Evolutionary conservation across 768 basidiomycete genomes (phyloP), one percentile per base, ranked within the genome.

Genomic region (Cyathus striatus): DNA sequence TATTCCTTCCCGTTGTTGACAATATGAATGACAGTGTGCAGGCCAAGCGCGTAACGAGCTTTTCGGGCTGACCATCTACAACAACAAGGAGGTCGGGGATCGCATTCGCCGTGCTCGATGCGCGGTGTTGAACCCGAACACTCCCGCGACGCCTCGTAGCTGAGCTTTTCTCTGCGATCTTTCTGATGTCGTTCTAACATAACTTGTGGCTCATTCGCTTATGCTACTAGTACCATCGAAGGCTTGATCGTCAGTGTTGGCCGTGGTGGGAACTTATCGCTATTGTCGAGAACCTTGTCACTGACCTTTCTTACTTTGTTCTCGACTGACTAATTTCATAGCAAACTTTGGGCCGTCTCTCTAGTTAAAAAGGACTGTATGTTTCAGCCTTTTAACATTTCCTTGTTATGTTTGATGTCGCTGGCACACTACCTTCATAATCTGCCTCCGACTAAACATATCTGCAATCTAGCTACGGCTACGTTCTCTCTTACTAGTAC

Each of bases 1-100:
- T 76, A 0, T 83, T 82, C 46, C n/a, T n/a, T n/a, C n/a, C n/a
- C n/a, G n/a, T 83, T 16, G 83, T 83, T 0, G 79, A 78, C 0
- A 73, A 83, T 40, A 58, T 68, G 4, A 79, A 85, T 38, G 73
- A 86, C 5, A 81, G 82, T 46, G 58, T 86, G n/a, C n/a, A n/a
- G n/a, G n/a, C 2, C 56, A 59, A 42, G 58, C 61, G 20, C 55
- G 46, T 6, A 60, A 64, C 1, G 53, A 66, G 23, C 12, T 47
- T 1, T 79, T 77, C 36, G 76, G 76, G 0, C 52, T 51, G 0
- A 46, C 62, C 1, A 79, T 84, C 25, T 61, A 49, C 23, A 58
- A 70, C 34, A 76, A 73, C 45, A 44, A 52, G 0, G 49, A 67
- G 0, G 82, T 84, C 2, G 79, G 83, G 42, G 79, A 81, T 6